Evolutionary conservation across 2,329 filamentous ascomycete genomes (phyloP).

Genomic region (Aspergillus aculeatus): DNA sequence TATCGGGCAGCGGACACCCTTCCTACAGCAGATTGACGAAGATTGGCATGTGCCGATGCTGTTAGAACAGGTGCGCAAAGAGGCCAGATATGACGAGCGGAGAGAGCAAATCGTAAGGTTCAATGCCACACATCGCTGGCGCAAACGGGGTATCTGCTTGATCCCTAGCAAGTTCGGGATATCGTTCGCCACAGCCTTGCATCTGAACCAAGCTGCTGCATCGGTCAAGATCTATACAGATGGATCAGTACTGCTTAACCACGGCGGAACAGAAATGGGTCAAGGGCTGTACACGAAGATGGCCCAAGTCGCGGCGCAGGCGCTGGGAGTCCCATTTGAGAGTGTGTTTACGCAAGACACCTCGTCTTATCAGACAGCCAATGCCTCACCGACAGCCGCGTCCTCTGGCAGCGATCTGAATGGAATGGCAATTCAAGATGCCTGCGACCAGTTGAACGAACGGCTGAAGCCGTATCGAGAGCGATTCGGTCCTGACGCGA

Average conservation of each 20-base stretch:
- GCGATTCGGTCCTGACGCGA: slow-evolving; percentile 67
- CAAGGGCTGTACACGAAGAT: slow-evolving; percentile 29
- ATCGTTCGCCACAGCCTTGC: slow-evolving; percentile 26
- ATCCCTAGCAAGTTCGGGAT: slow-evolving; percentile 28
- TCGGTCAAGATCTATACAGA: slow-evolving; percentile 23
- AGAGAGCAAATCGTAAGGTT: slow-evolving; percentile 7
- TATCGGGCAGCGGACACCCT: slow-evolving; percentile 21
- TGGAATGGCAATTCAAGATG: slow-evolving; percentile 26
- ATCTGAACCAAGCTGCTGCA: slow-evolving; percentile 26
- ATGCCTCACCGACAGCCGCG: slow-evolving; percentile 26
- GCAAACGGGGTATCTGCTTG: slow-evolving; percentile 24
- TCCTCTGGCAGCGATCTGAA: slow-evolving; percentile 27
- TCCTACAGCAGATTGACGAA: slow-evolving; percentile 24
- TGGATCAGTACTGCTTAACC: slow-evolving; percentile 23
- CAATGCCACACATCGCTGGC: slow-evolving; percentile 20
- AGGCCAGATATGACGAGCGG: slow-evolving; percentile 14
- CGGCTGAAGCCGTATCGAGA: slow-evolving; percentile 80
- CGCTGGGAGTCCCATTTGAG: slow-evolving; percentile 19
- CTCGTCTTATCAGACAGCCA: slow-evolving; percentile 23
- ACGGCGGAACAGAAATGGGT: slow-evolving; percentile 29
- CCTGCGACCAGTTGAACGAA: slow-evolving; percentile 64
- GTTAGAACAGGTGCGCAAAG: slow-evolving; percentile 20
- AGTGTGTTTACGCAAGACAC: slow-evolving; percentile 23
- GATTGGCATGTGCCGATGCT: slow-evolving; percentile 28
- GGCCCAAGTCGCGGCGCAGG: slow-evolving; percentile 25